Evolutionary conservation across 768 basidiomycete genomes (phyloP).

Genomic region (Tylopilus sp.): DNA sequence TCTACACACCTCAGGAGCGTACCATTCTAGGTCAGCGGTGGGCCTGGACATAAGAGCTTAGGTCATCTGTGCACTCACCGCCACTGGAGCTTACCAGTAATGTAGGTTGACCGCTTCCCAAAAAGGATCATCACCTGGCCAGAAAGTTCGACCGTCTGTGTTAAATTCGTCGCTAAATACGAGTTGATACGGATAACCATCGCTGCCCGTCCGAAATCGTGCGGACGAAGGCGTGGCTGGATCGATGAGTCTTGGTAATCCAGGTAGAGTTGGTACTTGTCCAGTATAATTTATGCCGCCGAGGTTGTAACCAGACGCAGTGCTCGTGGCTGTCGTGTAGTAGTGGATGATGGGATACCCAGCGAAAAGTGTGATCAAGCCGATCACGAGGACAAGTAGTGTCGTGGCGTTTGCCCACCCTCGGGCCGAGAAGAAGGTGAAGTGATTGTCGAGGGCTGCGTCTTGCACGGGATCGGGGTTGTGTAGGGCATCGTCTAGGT

Average conservation of each 20-base stretch:
- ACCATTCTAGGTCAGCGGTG: conserved; percentile 83
- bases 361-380: conserved; percentile 76
- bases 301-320: conserved; percentile 68
- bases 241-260: conserved; percentile 73
- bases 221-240: conserved; percentile 62
- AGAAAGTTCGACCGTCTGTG: conserved; percentile 69
- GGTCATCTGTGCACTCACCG: not conserved
- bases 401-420: conserved; percentile 82
- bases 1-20: conserved; percentile 58
- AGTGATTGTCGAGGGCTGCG: conserved; percentile 53
- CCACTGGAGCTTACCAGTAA: conserved; percentile 56
- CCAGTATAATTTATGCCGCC: conserved; percentile 81
- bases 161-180: conserved; percentile 90
- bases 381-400: conserved; percentile 63
- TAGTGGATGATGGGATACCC: conserved; percentile 82
- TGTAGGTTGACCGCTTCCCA: conserved; percentile 87
- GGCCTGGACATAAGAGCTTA: conserved; percentile 35
- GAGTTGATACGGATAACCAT: conserved; percentile 76
- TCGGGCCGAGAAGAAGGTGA: conserved; percentile 73
- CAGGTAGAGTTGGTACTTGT: conserved; percentile 76
- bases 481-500: conserved; percentile 87
- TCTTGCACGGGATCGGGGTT: conserved; percentile 80
- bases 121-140: conserved; percentile 75
- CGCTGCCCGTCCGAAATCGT: conserved; percentile 57
- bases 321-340: conserved; percentile 31